These are phyloP conservation scores for Aciculoconidium aculeatum DNA, from an alignment of 805 yeast genomes.

Conservation along the genomic window DNA sequence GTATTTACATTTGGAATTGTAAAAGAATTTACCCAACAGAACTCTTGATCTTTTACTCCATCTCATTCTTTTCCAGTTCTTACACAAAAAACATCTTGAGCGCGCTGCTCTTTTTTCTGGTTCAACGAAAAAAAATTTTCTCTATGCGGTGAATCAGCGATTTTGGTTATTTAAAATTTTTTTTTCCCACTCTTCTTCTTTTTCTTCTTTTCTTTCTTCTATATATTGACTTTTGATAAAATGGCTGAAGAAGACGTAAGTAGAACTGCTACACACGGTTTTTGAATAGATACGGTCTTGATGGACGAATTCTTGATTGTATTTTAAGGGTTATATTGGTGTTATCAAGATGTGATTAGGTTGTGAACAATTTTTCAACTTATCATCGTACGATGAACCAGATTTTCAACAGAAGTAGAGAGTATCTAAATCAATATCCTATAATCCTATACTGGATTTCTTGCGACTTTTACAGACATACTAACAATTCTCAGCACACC, in stretches of 20 bases:
- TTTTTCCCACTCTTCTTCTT: constrained; percentile 14
- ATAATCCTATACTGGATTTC: constrained; percentile 6
- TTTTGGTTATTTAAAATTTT: constrained; percentile 11
- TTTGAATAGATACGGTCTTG: too few species aligned
- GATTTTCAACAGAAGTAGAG: constrained; percentile 3
- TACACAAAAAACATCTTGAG: too few species aligned
- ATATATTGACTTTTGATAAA: constrained; percentile 10
- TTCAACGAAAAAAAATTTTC: too few species aligned
- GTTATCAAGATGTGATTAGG: background rate
- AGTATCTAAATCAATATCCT: constrained; percentile 11
- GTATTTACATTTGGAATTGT: too few species aligned
- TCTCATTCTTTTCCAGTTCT: too few species aligned
- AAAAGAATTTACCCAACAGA: too few species aligned
- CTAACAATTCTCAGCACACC: constrained; percentile 58
- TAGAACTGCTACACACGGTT: too few species aligned
- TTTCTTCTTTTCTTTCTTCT: constrained; percentile 10
- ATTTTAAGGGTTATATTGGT: too few species aligned
- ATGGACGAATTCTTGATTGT: too few species aligned
- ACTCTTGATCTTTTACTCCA: too few species aligned
- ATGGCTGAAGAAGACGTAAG: constrained; percentile 42
- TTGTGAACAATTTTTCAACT: background rate
- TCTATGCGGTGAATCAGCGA: constrained; percentile 2
- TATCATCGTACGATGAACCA: background rate
- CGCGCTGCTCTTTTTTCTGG: too few species aligned
- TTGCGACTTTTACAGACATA: too few species aligned